Percentiles rank a stretch among this genome's conserved stretches.
These are phyloP conservation scores for Monosporascus sp. DNA, from an alignment of 2,329 filamentous ascomycete species.

Conservation along the genomic window DNA sequence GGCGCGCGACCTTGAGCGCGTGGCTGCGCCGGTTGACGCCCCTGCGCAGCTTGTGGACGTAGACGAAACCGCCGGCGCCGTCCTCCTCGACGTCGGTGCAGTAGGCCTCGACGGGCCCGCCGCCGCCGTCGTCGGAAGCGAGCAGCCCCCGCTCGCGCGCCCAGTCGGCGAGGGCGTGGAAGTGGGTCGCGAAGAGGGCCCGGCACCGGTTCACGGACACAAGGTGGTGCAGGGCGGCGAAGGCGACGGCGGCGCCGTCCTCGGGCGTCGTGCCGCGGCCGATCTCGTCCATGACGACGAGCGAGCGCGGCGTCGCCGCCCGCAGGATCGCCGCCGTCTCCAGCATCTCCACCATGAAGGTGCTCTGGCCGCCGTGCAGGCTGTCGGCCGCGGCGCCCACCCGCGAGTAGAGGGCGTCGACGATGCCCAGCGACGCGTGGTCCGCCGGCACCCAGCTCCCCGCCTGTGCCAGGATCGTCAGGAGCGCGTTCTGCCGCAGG, in stretches of 20 bases:
- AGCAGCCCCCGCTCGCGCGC: constrained; percentile 48
- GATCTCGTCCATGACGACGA: constrained; percentile 98
- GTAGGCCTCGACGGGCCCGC: constrained; percentile 60
- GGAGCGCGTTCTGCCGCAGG: constrained; percentile 88
- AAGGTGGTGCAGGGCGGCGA: constrained; percentile 80
- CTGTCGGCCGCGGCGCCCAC: constrained; percentile 93
- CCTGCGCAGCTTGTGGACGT: constrained; percentile 73
- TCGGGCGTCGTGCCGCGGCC: constrained; percentile 90
- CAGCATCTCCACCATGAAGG: constrained; percentile 99
- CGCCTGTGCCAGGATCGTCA: constrained; percentile 87
- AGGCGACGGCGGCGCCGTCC: constrained; percentile 86
- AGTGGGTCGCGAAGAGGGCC: constrained; percentile 91
- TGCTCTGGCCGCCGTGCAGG: constrained; percentile 89
- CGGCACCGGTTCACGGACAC: constrained; percentile 72
- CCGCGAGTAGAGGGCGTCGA: constrained; percentile 94
- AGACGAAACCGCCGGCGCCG: constrained; percentile 66
- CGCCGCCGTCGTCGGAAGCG: constrained; percentile 15
- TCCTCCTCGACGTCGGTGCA: constrained; percentile 88
- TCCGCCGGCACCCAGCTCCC: constrained; percentile 89
- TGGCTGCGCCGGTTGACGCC: constrained; percentile 86
- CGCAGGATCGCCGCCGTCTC: constrained; percentile 89
- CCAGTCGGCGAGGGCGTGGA: constrained; percentile 78
- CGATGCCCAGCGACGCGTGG: constrained; percentile 79
- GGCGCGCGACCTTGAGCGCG: constrained; percentile 85
- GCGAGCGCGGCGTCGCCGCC: constrained; percentile 74